phyloP scores from a whole-genome alignment of 164 flowering plant genomes.

The Dillenia suffruticosa region DNA sequence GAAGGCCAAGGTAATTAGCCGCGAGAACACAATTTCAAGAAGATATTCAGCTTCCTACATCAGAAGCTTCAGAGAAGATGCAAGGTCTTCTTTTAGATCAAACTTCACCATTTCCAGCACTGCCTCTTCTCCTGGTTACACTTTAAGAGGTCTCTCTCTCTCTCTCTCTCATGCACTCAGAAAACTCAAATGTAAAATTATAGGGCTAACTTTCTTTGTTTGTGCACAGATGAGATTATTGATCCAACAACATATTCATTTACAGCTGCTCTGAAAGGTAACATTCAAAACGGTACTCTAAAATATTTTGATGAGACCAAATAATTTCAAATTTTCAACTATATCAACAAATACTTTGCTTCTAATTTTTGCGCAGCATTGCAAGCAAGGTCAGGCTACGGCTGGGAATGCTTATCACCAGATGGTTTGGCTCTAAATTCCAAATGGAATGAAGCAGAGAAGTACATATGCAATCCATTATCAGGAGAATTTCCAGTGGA shows the following conservation, averaged over 20 bases:
- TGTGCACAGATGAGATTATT: constrained; percentile 48
- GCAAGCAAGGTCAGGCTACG: constrained; percentile 52
- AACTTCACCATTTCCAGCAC: constrained; percentile 67
- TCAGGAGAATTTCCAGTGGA: constrained; percentile 88
- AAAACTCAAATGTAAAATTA: background rate
- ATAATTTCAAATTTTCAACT: too few relatives aligned
- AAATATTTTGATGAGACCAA: background rate
- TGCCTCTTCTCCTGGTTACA: constrained; percentile 86
- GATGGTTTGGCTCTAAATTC: constrained; percentile 71
- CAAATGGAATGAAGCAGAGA: constrained; percentile 94
- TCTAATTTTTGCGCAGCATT: constrained; percentile 39
- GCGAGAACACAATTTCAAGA: constrained; percentile 58
- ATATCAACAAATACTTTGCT: background rate
- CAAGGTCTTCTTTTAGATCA: constrained; percentile 53
- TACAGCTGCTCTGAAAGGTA: constrained; percentile 77
- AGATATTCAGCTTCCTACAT: constrained; percentile 61
- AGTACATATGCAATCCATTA: constrained; percentile 76
- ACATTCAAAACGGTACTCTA: background rate
- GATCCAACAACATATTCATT: constrained; percentile 84
- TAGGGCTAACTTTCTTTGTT: background rate
- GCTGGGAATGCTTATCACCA: constrained; percentile 66
- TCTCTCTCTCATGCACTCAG: background rate
- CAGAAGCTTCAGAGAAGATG: constrained; percentile 63
- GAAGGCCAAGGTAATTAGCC: constrained; percentile 38
- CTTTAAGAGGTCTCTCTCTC: constrained; percentile 40